Evolutionary conservation across 345 rosid genomes (phyloP).

Genomic region (Euphorbia pulcherrima): DNA sequence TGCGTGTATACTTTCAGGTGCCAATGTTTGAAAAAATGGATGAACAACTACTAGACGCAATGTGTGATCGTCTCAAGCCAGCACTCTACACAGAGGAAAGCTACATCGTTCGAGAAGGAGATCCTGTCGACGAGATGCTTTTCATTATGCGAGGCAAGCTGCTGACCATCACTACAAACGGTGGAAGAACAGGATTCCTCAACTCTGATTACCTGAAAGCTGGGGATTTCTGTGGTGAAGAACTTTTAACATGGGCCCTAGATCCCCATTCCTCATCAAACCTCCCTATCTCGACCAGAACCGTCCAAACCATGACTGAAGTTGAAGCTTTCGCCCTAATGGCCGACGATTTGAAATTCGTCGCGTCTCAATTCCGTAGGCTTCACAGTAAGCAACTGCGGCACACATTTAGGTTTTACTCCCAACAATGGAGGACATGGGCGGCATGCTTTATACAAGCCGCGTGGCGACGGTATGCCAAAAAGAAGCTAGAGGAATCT

Average conservation of each 20-base stretch:
- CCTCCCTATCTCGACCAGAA: constrained; percentile 86
- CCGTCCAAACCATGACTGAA: constrained; percentile 62
- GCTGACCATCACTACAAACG: constrained; percentile 64
- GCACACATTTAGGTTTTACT: constrained; percentile 80
- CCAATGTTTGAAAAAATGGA: constrained; percentile 88
- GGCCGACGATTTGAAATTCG: constrained; percentile 84
- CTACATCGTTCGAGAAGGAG: constrained; percentile 85
- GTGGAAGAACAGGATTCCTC: constrained; percentile 85
- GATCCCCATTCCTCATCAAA: constrained; percentile 81
- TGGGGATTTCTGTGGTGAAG: constrained; percentile 93
- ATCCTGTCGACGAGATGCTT: constrained; percentile 86
- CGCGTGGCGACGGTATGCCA: constrained; percentile 69
- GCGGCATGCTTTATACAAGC: constrained; percentile 93
- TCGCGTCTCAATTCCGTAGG: constrained; percentile 80
- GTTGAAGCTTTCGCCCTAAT: constrained; percentile 85
- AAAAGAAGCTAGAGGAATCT: constrained; percentile 74
- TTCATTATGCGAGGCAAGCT: constrained; percentile 92
- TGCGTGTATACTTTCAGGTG: constrained; percentile 42
- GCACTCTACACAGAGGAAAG: constrained; percentile 80
- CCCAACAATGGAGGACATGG: constrained; percentile 92
- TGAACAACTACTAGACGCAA: constrained; percentile 74
- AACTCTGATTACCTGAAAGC: constrained; percentile 71
- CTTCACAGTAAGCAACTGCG: constrained; percentile 89
- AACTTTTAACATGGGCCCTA: constrained; percentile 88
- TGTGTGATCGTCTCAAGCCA: constrained; percentile 87